phyloP scores from a whole-genome alignment of 1,284 basidiomycete genomes.

The Lignosus rhinocerotis region DNA sequence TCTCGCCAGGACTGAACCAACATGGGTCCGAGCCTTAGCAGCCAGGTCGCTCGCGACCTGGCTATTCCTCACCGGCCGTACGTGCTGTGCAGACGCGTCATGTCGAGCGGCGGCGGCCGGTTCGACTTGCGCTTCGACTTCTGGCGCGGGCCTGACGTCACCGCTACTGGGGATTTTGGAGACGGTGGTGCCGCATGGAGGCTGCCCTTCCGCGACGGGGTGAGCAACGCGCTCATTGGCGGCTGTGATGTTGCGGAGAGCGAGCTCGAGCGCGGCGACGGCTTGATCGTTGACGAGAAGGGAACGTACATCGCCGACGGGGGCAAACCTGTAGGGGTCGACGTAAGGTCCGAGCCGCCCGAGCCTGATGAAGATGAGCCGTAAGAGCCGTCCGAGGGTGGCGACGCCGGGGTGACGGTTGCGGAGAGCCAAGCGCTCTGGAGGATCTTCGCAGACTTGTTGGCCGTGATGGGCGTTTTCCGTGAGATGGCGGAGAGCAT shows the following conservation, averaged over 20 bases:
- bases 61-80: conserved; percentile 19
- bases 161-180: conserved; percentile 3
- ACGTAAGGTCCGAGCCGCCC: conserved; percentile 22
- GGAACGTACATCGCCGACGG: conserved; percentile 22
- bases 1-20: neutral
- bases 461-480: conserved; percentile 15
- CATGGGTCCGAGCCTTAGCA: neutral
- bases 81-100: conserved; percentile 22
- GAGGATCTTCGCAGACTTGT: conserved; percentile 22
- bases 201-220: conserved; percentile 13
- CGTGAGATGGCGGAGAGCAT: conserved; percentile 10
- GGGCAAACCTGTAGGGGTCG: conserved; percentile 21
- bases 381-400: conserved; percentile 16
- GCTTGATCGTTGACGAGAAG: conserved; percentile 24
- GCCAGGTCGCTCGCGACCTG: conserved; percentile 14
- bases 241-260: conserved; percentile 19
- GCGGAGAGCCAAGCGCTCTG: conserved; percentile 23
- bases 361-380: conserved; percentile 12
- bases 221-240: conserved; percentile 16
- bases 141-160: neutral
- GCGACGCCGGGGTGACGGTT: conserved; percentile 22
- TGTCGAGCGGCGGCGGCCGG: conserved; percentile 23
- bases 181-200: conserved; percentile 9
- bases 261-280: conserved; percentile 22
- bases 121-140: conserved; percentile 20